A percentile compares a stretch with the other conserved stretches of the same genome.
phyloP scores from a whole-genome alignment of 176 grass and related monocot species.

The Puccinellia tenuiflora region DNA sequence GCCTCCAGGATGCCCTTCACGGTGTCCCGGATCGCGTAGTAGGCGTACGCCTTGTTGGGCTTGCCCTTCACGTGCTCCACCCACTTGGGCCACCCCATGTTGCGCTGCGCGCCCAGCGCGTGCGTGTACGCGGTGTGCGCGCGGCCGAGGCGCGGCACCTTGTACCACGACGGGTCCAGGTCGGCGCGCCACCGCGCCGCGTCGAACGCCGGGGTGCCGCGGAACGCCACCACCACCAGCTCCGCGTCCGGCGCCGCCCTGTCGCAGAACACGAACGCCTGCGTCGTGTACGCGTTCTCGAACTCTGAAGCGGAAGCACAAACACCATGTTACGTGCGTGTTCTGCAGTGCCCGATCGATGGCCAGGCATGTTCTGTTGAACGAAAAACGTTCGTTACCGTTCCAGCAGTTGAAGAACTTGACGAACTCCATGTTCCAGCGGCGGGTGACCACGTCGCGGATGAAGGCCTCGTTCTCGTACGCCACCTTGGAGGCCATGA shows the following conservation, averaged over 20 bases:
- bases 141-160: conserved; percentile 45
- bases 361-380: background rate
- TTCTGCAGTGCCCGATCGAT: too few species aligned
- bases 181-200: conserved; percentile 44
- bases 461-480: conserved; percentile 63
- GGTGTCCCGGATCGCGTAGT: conserved; percentile 47
- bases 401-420: conserved; percentile 63
- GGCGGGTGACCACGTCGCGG: conserved; percentile 20
- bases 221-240: conserved; percentile 57
- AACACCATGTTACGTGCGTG: background rate
- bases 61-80: conserved; percentile 26
- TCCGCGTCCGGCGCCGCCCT: conserved; percentile 35
- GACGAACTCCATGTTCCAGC: conserved; percentile 63
- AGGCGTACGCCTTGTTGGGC: conserved; percentile 35
- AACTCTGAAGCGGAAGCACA: conserved; percentile 24
- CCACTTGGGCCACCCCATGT: conserved; percentile 40
- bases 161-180: conserved; percentile 61
- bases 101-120: conserved; percentile 50
- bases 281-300: conserved; percentile 28
- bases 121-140: conserved; percentile 45
- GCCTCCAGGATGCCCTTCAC: conserved; percentile 18
- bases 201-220: conserved; percentile 47
- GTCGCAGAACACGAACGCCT: conserved; percentile 49
- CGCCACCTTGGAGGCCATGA: conserved; percentile 61
- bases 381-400: conserved; percentile 14